These are phyloP conservation scores for Fusarium caatingaense DNA, from an alignment of 2,329 filamentous ascomycete species.

Conservation along the genomic window DNA sequence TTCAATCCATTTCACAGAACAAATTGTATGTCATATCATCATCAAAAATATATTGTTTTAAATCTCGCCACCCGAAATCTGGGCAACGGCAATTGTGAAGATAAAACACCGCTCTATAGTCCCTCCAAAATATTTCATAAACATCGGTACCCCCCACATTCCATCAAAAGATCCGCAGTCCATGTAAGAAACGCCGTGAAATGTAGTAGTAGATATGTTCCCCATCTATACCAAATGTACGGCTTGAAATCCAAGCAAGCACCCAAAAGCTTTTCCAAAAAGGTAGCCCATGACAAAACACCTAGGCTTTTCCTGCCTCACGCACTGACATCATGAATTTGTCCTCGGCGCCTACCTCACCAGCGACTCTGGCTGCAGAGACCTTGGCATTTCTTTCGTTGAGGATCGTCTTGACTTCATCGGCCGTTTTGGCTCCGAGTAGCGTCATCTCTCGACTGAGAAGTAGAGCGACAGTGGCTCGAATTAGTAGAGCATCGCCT, in stretches of 20 bases:
- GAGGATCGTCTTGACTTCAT: conserved; percentile 57
- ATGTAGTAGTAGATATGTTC: conserved; percentile 40
- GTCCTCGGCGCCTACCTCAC: conserved; percentile 61
- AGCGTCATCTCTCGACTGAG: conserved; percentile 64
- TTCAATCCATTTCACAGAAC: not conserved
- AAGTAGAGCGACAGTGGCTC: conserved; percentile 77
- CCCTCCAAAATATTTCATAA: conserved; percentile 31
- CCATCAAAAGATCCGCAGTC: conserved; percentile 32
- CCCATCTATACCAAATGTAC: conserved; percentile 47
- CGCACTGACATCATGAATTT: conserved; percentile 53
- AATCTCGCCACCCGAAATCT: conserved; percentile 30
- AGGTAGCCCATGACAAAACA: conserved; percentile 11
- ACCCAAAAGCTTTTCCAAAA: conserved; percentile 14
- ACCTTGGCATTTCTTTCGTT: conserved; percentile 48
- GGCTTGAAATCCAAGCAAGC: conserved; percentile 26
- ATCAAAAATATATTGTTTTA: conserved; percentile 32
- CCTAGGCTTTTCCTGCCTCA: conserved; percentile 51
- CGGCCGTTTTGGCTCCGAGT: conserved; percentile 58
- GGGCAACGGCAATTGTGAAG: conserved; percentile 33
- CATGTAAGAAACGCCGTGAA: conserved; percentile 43
- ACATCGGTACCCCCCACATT: conserved; percentile 28
- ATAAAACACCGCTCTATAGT: conserved; percentile 38
- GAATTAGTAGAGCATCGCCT: conserved; percentile 76
- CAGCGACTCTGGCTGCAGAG: conserved; percentile 51
- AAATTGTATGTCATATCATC: not conserved